Evolutionary conservation across 2,329 filamentous ascomycete genomes (phyloP), one percentile per base, ranked within the genome.

Genomic region (Setomelanomma holmii): DNA sequence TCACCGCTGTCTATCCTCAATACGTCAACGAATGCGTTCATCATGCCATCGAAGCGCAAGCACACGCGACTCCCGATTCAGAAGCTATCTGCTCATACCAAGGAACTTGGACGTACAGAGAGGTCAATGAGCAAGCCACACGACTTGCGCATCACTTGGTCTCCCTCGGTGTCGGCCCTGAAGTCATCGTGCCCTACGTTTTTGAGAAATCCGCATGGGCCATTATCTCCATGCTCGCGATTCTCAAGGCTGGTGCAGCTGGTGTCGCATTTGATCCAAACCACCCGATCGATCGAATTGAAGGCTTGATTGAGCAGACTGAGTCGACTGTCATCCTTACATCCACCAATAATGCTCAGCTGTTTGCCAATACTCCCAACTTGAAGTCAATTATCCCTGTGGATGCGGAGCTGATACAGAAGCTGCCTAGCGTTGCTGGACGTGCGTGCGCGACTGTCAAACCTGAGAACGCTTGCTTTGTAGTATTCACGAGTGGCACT

Each of bases 271-370:
- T 59, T 2, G 52, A 58, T 30, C 48, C 66, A 68, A 34, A 17
- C 6, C 48, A 49, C 17, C 55, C 55, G 2, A 24, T 39, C 4
- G 33, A 30, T 1, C 49, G 60, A 3, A 40, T 44, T 11, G n/a
- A 51, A 11, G 23, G 21, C 11, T 40, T 62, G n/a, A 45, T 52
- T 16, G 30, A 55, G 10, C 45, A 54, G 8, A 19, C 35, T 40
- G 21, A 44, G 16, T 34, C 43, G 38, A 36, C 34, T 53, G 51
- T 42, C 12, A 86, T 93, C 2, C 93, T 89, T 70, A 93, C 89
- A 0, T 91, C 89, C n/a, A 90, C 90, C 1, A 91, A 86, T 20
- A 93, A 89, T 0, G 90, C 44, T 19, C 10, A 34, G 11, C 22
- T 55, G 11, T 53, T 57, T 33, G 47, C 16, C 12, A 19, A 27